These are phyloP conservation scores for Dactylella cylindrospora DNA, from an alignment of 2,329 filamentous ascomycete genomes.

Conservation along the genomic window DNA sequence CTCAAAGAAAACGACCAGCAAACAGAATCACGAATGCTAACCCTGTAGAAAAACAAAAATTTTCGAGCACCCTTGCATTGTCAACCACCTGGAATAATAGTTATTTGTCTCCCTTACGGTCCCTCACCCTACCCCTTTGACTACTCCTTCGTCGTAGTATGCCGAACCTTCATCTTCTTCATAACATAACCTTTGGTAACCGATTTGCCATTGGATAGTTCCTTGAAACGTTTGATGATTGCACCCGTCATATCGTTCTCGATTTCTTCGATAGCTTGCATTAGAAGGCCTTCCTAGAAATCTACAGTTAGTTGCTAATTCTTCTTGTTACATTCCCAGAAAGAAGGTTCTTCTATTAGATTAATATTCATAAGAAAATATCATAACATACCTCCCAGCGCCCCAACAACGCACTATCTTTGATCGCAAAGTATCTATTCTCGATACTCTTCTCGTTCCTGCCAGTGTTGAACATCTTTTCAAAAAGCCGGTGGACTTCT, in stretches of 20 bases:
- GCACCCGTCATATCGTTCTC: conserved; percentile 9
- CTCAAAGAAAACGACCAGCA: no score
- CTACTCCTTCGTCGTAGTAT: not conserved
- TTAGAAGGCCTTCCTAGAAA: conserved; percentile 1
- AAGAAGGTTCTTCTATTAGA: no score
- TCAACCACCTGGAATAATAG: no score
- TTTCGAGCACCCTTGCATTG: no score
- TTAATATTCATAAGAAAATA: no score
- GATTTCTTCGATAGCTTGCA: conserved; percentile 23
- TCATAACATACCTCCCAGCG: conserved; percentile 14
- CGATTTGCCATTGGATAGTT: conserved; percentile 13
- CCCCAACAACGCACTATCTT: conserved; percentile 1
- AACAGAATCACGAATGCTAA: no score
- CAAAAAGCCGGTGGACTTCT: conserved; percentile 8
- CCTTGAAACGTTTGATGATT: conserved; percentile 10
- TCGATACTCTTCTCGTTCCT: conserved; percentile 15
- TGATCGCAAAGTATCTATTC: conserved; percentile 15
- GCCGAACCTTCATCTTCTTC: conserved; percentile 7
- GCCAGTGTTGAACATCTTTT: conserved; percentile 6
- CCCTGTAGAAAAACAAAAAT: no score
- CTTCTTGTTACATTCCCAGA: no score
- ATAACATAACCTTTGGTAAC: conserved; percentile 20
- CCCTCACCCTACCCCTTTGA: not conserved
- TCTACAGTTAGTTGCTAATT: no score
- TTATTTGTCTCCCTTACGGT: not conserved